phyloP scores from a whole-genome alignment of 2,329 filamentous ascomycete genomes.

The Mycosphaerella sp. region DNA sequence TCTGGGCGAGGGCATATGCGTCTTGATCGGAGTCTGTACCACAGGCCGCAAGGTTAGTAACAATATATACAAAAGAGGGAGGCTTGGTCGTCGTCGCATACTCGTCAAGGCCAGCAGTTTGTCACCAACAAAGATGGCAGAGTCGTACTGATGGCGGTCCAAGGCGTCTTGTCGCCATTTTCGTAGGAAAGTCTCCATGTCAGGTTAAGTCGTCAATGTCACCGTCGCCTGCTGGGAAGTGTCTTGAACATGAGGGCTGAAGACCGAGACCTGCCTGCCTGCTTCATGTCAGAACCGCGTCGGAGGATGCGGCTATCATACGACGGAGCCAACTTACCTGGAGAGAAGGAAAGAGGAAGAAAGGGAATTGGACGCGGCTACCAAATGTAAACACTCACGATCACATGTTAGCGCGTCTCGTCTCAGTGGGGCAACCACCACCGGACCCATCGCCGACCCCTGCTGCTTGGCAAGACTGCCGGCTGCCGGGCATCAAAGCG shows the following conservation, averaged over 20 bases:
- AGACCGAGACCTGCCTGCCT: neutral
- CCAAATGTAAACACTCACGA: neutral
- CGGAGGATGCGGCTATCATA: neutral
- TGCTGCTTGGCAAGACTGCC: neutral
- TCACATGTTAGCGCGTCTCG: neutral
- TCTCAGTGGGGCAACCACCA: neutral
- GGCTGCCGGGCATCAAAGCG: no score
- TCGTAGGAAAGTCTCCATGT: slow-evolving; percentile 88
- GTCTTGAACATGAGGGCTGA: neutral
- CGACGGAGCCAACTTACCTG: slow-evolving; percentile 14
- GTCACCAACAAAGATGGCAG: slow-evolving; percentile 94
- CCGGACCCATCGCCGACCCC: neutral
- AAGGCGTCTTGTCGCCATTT: slow-evolving; percentile 93
- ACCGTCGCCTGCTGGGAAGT: slow-evolving; percentile 7
- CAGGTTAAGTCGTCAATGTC: slow-evolving; percentile 2
- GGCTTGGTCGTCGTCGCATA: slow-evolving; percentile 39
- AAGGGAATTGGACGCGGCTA: neutral
- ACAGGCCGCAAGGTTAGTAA: slow-evolving; percentile 2
- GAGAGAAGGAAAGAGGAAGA: slow-evolving; percentile 6
- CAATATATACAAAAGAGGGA: neutral
- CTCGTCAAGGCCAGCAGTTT: slow-evolving; percentile 92
- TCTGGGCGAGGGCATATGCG: slow-evolving; percentile 96
- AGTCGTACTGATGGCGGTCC: slow-evolving; percentile 93
- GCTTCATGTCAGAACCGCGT: neutral
- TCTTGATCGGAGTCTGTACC: slow-evolving; percentile 80